Base-by-base conservation (phyloP, 441 rosid species). In the Rhodomyrtus psidioides region DNA sequence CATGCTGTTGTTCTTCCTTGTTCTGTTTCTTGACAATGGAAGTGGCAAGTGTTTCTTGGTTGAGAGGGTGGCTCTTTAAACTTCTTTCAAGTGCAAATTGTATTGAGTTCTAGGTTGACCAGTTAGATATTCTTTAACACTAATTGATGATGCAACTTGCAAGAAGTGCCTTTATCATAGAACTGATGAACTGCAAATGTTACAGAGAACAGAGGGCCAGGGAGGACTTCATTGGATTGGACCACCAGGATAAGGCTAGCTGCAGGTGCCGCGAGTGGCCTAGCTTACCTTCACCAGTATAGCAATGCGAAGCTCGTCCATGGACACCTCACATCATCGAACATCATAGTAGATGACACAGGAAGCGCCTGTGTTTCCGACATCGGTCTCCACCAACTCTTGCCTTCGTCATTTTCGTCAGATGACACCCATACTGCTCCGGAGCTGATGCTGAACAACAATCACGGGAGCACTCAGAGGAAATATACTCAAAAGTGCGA, bases 261-360 rank as follows among this genome's bases (percentile, higher is more conserved):
- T 82, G 88, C 91, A 12, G 92, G 85, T 46, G 84, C 94, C 44
- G 93, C 93, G 10, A 51, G 83, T 82, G 95, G 92, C 30, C 91
- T 93, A 59, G 90, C 92, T 10, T 90, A 90, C 81, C 87, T 93
- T 55, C 95, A 90, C 83, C 58, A 87, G 49, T 84, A 87, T 85
- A 84, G 83, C 51, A 90, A 90, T 74, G 89, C 86, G 6, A 92
- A 88, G 87, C 91, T 91, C 82, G 87, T 88, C 49, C 94, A 92
- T 83, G 94, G 94, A n/a, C 89, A 90, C 82, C 88, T 93, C 34
- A 88, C 92, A n/a, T 87, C 93, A 26, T 90, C 92, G n/a, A 93
- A 92, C 58, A 90, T 92, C 62, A 53, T 92, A 30, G 88, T 91
- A 21, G 91, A 91, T 85, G 82, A 24, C 6, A 34, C 10, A 17